Conservation (phyloP, 768 basidiomycete genomes). For the Suillus weaverae region DNA sequence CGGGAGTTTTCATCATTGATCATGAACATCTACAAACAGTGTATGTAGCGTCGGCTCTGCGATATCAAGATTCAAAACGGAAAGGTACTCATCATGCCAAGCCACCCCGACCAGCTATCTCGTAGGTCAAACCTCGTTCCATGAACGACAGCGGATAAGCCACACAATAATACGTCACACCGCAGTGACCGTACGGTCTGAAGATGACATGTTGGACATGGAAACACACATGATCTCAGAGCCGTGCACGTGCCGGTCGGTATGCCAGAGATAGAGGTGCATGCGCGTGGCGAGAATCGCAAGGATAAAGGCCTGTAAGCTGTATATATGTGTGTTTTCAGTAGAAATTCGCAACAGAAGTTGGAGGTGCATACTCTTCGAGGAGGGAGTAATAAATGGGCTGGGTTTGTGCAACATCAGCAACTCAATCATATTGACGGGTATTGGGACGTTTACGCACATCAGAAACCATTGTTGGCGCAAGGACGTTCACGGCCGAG, state of each 20-base stretch:
- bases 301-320: neutral
- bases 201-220: neutral
- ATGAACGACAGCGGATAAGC: neutral
- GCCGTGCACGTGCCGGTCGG: neutral
- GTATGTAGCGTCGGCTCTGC: neutral
- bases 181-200: neutral
- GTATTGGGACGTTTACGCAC: neutral
- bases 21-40: neutral
- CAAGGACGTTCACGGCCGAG: neutral
- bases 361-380: neutral
- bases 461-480: neutral
- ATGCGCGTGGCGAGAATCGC: neutral
- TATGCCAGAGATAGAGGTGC: neutral
- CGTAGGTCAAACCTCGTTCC: neutral
- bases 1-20: neutral
- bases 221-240: neutral
- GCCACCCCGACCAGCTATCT: neutral
- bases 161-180: neutral
- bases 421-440: neutral
- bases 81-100: neutral
- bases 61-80: neutral
- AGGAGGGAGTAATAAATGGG: neutral
- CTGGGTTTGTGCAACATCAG: neutral
- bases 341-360: neutral
- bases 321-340: neutral